phyloP scores from a whole-genome alignment of 192 early-diverging fungal genomes.

The Backusella luteola region DNA sequence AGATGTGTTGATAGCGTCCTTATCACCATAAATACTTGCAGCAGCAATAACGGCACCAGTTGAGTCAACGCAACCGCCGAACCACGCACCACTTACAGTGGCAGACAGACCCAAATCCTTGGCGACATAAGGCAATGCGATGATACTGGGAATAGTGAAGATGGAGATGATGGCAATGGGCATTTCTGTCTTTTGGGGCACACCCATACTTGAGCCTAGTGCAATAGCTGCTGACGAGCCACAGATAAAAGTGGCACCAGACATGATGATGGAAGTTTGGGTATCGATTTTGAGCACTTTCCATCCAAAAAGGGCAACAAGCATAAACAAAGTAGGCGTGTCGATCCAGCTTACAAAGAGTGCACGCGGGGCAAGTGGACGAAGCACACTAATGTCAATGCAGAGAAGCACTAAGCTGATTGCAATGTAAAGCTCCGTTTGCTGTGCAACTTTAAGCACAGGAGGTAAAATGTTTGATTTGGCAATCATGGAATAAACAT shows the following conservation, averaged over 20 bases:
- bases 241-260: conserved; percentile 53
- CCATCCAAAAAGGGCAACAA: conserved; percentile 46
- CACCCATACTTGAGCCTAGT: conserved; percentile 42
- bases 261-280: conserved; percentile 52
- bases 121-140: conserved; percentile 52
- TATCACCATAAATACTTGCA: conserved; percentile 48
- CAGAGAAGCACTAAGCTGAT: conserved; percentile 50
- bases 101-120: conserved; percentile 38
- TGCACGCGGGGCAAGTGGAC: conserved; percentile 47
- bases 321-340: conserved; percentile 51
- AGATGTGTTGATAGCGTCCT: conserved; percentile 43
- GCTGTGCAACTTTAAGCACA: conserved; percentile 53
- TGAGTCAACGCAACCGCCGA: conserved; percentile 55
- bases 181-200: conserved; percentile 47
- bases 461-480: conserved; percentile 31
- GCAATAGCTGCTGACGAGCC: conserved; percentile 54
- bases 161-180: conserved; percentile 58
- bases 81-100: conserved; percentile 50
- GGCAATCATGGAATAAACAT: conserved; percentile 18
- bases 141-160: conserved; percentile 53
- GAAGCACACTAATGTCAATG: conserved; percentile 46
- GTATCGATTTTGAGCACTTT: conserved; percentile 45
- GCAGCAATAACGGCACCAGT: conserved; percentile 55
- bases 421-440: conserved; percentile 56
- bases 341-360: conserved; percentile 56